A percentile compares a stretch with the other conserved stretches of the same genome.
These are phyloP conservation scores for Penicillium flavigenum DNA, from an alignment of 495 filamentous ascomycete species.

Conservation along the genomic window DNA sequence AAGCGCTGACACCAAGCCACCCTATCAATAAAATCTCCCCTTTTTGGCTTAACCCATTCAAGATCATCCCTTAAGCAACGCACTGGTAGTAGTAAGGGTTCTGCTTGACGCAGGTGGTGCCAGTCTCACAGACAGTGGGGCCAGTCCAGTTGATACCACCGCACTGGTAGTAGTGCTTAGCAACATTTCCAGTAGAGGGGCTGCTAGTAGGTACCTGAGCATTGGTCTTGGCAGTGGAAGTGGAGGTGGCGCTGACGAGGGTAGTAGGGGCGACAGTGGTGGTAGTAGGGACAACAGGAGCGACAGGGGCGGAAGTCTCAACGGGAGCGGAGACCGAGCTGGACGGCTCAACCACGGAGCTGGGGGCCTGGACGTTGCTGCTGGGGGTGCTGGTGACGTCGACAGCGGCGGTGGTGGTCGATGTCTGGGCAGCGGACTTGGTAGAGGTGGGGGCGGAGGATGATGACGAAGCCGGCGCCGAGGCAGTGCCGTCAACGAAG, in stretches of 20 bases:
- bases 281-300: slow-evolving; percentile 16
- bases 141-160: slow-evolving; percentile 53
- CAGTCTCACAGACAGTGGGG: slow-evolving; percentile 44
- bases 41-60: slow-evolving; percentile 1
- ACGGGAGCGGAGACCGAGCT: slow-evolving; percentile 1
- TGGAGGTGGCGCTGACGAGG: slow-evolving; percentile 15
- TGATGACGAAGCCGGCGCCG: neutral
- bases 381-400: slow-evolving; percentile 20
- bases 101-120: slow-evolving; percentile 42
- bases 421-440: neutral
- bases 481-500: slow-evolving; percentile 18
- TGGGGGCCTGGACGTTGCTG: slow-evolving; percentile 19
- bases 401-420: slow-evolving; percentile 1
- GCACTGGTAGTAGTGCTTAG: slow-evolving; percentile 46
- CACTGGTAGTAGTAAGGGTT: slow-evolving; percentile 58
- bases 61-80: slow-evolving; percentile 25
- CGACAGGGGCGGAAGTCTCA: neutral
- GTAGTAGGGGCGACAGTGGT: slow-evolving; percentile 21
- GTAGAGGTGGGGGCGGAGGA: slow-evolving; percentile 4
- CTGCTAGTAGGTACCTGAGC: slow-evolving; percentile 9
- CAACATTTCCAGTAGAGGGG: slow-evolving; percentile 23
- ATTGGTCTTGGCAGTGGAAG: slow-evolving; percentile 18
- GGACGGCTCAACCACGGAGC: slow-evolving; percentile 5
- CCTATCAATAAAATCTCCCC: neutral
- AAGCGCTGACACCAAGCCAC: slow-evolving; percentile 5